Evolutionary conservation across 306 rosid species (phyloP), one percentile per base, ranked within the genome.

Genomic region (Trifolium repens): DNA sequence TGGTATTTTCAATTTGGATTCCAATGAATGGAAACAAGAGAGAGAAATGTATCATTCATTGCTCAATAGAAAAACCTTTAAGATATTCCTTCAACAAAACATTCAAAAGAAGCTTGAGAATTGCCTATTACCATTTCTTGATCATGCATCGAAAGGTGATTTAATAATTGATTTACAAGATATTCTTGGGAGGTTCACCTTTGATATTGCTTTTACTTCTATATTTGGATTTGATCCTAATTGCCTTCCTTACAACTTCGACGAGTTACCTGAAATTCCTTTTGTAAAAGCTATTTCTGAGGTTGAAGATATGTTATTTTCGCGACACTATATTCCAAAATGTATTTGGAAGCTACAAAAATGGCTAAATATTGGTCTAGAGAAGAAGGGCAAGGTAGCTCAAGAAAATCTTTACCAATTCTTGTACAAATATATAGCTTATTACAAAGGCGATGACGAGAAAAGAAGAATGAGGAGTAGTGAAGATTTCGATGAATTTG

Each of bases 1-100:
- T 58, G 64, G 64, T 58, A 26, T 58, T 11, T 11, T 58, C 3
- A 58, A 58, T 58, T 58, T 12, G n/a, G 35, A 58, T 26, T 58
- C 35, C 37, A 12, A 58, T 26, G 64, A 24, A 58, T 58, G 64
- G 64, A 58, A 58, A 58, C 37, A 58, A 58, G 16, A 58, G 37
- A 58, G 64, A 7, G 5, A 35, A 58, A 1, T 58, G 2, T 14
- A 26, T 58, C 64, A 58, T 58, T 58, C 64, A 12, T 12, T 58
- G 7, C 37, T 58, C 8, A 26, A 58, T 26, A 58, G 37, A 3
- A 58, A 58, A 58, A 12, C 3, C n/a, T 58, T 58, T 12, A 14
- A 58, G 64, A 26, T 4, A 10, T 58, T 58, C 1, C 3, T 11
- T 26, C 64, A 58, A 9, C 15, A 26, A 24, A 58, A 5, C n/a